Evolutionary conservation across 352 stramenopile species (phyloP).

Genomic region (Globisporangium sylvaticum): DNA sequence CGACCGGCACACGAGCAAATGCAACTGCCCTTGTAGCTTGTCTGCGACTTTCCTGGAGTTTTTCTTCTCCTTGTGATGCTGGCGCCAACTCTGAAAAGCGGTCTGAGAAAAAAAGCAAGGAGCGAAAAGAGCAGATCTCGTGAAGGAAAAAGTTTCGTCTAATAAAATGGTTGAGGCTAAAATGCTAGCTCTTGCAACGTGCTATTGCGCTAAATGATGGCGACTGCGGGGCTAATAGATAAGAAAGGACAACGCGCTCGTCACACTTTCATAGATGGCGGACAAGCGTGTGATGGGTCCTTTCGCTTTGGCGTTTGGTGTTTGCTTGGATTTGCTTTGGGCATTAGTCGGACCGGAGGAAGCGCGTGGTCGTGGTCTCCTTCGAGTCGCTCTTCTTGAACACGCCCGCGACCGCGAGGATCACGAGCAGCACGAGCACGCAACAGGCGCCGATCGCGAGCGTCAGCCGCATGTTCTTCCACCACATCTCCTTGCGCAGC

Average conservation of each 20-base stretch:
- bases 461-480: constrained; percentile 82
- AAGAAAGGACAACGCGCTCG: not conserved
- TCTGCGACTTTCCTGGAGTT: too few species aligned
- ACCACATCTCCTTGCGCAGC: constrained; percentile 79
- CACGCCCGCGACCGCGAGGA: constrained; percentile 64
- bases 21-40: too few species aligned
- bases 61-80: too few species aligned
- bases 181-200: not conserved
- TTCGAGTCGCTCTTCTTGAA: constrained; percentile 58
- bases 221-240: not conserved
- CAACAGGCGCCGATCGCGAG: constrained; percentile 55
- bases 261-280: too few species aligned
- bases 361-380: constrained; percentile 14
- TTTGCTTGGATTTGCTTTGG: not conserved
- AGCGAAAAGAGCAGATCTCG: not conserved
- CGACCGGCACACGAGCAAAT: too few species aligned
- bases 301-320: not conserved
- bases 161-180: not conserved
- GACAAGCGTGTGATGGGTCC: too few species aligned
- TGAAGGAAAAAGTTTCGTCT: not conserved
- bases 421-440: constrained; percentile 72
- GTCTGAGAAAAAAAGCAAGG: too few species aligned
- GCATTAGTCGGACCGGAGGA: constrained; percentile 11
- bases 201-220: not conserved
- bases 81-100: too few species aligned